A percentile compares a stretch with the other conserved stretches of the same genome.
Conservation (phyloP, 225 moss, liverwort and hornwort genomes). For the Pleurozium schreberi region DNA sequence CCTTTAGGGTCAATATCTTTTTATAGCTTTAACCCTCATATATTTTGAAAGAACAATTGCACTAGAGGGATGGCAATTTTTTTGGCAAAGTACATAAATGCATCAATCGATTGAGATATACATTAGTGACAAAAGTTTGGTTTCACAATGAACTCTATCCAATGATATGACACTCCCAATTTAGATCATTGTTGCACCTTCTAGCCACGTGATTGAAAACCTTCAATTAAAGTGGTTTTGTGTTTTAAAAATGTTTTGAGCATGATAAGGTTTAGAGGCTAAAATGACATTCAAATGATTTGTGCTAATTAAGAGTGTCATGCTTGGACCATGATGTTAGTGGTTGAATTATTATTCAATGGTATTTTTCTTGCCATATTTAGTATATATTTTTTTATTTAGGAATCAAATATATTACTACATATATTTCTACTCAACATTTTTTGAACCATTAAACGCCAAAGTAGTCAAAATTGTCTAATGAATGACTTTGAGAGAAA, state of each 20-base stretch:
- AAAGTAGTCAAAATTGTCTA: fast-evolving
- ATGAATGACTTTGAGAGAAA: not conserved
- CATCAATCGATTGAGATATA: not conserved
- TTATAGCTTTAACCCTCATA: fast-evolving
- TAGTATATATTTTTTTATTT: too few relatives aligned
- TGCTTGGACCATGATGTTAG: not conserved
- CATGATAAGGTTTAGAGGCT: not conserved
- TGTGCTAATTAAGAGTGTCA: not conserved
- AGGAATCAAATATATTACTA: not conserved
- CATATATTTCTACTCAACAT: not conserved
- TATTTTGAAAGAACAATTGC: fast-evolving
- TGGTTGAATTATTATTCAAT: not conserved
- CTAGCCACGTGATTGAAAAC: not conserved
- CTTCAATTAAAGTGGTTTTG: not conserved
- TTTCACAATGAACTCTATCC: too few relatives aligned
- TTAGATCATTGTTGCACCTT: not conserved
- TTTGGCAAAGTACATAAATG: not conserved
- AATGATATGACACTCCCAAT: too few relatives aligned
- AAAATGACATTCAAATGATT: not conserved
- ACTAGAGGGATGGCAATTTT: not conserved
- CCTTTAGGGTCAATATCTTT: fast-evolving
- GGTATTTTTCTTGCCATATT: not conserved
- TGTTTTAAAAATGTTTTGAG: not conserved
- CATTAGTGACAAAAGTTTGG: not conserved
- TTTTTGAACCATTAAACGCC: fast-evolving